Evolutionary conservation across 2,329 filamentous ascomycete genomes (phyloP).

Genomic region (Cladophialophora carrionii): DNA sequence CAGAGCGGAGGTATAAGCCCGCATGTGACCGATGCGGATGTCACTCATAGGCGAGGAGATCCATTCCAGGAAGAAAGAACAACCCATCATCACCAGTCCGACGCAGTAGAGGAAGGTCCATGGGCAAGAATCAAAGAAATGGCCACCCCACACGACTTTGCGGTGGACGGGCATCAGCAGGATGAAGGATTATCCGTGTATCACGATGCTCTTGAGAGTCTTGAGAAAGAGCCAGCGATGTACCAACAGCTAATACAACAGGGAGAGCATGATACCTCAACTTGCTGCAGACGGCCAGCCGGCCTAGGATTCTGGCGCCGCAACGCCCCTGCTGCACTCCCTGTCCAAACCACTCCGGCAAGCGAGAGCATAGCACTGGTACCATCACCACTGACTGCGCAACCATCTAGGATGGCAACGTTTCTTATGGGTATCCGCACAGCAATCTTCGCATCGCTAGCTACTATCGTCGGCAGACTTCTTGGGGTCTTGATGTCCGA

Average conservation of each 20-base stretch:
- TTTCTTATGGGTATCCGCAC: not conserved
- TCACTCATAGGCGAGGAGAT: not conserved
- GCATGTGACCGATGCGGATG: not conserved
- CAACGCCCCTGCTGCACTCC: not conserved
- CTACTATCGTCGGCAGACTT: not conserved
- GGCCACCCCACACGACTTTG: too few species aligned
- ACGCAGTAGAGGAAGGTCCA: not conserved
- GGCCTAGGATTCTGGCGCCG: not conserved
- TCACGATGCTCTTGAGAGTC: not conserved
- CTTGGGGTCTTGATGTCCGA: constrained; percentile 8
- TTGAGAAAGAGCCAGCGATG: not conserved
- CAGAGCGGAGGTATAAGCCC: not conserved
- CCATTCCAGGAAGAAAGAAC: not conserved
- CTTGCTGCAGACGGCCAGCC: not conserved
- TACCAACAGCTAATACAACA: not conserved
- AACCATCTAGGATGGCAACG: not conserved
- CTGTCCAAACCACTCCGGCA: not conserved
- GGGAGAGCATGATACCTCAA: not conserved
- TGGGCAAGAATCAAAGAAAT: not conserved
- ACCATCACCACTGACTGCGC: not conserved
- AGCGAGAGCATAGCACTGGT: not conserved
- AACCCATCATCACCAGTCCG: not conserved
- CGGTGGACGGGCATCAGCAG: not conserved
- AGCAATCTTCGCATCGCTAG: not conserved
- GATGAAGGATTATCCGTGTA: not conserved